Evolutionary conservation across 2,329 filamentous ascomycete species (phyloP).

Genomic region (Pleoardoris graminearum): DNA sequence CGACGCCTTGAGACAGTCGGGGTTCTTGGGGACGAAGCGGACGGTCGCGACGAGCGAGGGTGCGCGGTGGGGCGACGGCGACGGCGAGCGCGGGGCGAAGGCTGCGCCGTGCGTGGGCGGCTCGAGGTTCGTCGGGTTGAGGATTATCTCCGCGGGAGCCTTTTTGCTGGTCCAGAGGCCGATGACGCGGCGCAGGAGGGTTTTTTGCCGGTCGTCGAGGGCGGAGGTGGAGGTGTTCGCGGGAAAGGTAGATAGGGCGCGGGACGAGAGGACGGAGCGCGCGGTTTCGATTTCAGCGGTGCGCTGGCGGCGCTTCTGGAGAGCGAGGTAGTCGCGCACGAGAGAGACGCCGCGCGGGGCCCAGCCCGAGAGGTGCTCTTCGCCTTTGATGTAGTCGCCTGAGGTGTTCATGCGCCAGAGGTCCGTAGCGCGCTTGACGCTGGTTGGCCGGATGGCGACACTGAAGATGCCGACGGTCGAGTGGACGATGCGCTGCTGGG

Average conservation of each 20-base stretch:
- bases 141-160: conserved; percentile 50
- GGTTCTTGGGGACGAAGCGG: conserved; percentile 76
- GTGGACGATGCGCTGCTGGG: conserved; percentile 75
- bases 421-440: conserved; percentile 88
- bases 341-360: conserved; percentile 86
- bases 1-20: conserved; percentile 74
- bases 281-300: conserved; percentile 79
- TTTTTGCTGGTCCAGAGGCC: conserved; percentile 63
- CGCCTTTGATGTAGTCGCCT: conserved; percentile 94
- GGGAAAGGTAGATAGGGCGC: conserved; percentile 36
- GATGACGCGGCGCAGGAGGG: conserved; percentile 58
- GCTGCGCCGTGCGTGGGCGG: conserved; percentile 67
- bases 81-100: conserved; percentile 40
- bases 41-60: conserved; percentile 76
- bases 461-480: conserved; percentile 87
- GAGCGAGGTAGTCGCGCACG: conserved; percentile 81
- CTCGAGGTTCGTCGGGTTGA: conserved; percentile 60
- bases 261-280: conserved; percentile 66
- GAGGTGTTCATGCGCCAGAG: conserved; percentile 96
- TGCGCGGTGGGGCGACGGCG: conserved; percentile 28
- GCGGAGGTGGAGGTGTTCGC: conserved; percentile 17
- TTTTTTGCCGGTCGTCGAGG: conserved; percentile 43
- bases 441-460: conserved; percentile 80
- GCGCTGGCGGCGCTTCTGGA: conserved; percentile 73
- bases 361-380: conserved; percentile 85